Percentiles rank a stretch among this genome's conserved stretches.
These are phyloP conservation scores for Nyctanthes arbortristis DNA, from an alignment of 257 asterid genomes.

Conservation along the genomic window DNA sequence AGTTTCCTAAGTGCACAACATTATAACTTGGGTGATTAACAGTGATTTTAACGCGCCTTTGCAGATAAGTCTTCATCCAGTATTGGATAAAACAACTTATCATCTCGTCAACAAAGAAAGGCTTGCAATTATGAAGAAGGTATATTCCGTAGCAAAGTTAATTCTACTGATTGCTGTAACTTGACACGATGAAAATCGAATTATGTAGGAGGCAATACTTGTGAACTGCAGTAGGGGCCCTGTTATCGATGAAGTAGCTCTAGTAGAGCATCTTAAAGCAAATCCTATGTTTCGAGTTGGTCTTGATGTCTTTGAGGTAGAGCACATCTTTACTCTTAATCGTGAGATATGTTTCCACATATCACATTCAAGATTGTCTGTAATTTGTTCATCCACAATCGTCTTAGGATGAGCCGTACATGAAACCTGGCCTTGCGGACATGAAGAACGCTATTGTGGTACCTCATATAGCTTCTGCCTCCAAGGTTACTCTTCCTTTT, in stretches of 20 bases:
- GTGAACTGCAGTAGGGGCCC: conserved; percentile 98
- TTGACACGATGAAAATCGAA: not conserved
- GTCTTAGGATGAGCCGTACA: conserved; percentile 82
- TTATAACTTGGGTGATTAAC: not conserved
- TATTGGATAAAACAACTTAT: conserved; percentile 90
- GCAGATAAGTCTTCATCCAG: conserved; percentile 94
- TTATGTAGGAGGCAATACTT: conserved; percentile 81
- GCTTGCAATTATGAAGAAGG: conserved; percentile 95
- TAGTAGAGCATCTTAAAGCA: conserved; percentile 80
- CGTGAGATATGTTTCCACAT: not conserved
- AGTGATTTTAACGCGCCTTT: conserved; percentile 13
- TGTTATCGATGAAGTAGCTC: conserved; percentile 92
- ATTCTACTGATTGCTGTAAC: no score
- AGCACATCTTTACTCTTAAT: not conserved
- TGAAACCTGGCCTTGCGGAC: conserved; percentile 91
- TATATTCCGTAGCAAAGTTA: no score
- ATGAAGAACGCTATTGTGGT: conserved; percentile 90
- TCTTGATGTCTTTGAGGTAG: conserved; percentile 98
- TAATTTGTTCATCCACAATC: conserved; percentile 2
- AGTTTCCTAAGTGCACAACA: not conserved
- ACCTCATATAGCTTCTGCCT: conserved; percentile 98
- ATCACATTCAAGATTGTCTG: not conserved
- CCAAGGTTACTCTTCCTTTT: conserved; percentile 52
- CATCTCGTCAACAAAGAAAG: conserved; percentile 92
- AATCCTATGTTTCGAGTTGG: conserved; percentile 99